Evolutionary conservation across 2,329 filamentous ascomycete species (phyloP), one percentile per base, ranked within the genome.

Genomic region (Daldinia eschscholtzii): DNA sequence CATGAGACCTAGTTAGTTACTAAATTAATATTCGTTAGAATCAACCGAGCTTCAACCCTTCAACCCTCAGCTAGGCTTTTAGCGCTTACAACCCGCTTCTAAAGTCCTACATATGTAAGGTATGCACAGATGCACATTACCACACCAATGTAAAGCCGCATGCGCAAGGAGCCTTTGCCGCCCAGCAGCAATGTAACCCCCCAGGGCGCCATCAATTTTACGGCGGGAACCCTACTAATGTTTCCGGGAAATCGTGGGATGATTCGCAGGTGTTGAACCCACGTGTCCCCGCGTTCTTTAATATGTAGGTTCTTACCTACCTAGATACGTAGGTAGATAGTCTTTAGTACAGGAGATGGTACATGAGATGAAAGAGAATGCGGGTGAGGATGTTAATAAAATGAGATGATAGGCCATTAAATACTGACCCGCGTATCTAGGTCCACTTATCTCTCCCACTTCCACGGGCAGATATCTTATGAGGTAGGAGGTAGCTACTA

Each of bases 131-230:
- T 30, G 53, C 53, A 39, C 20, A 30, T 20, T 41, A 41, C 39
- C 39, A 57, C 55, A 57, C 55, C 65, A 44, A 42, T 39, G 50
- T 55, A 44, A 57, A 60, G 68, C 50, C 57, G 61, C 63, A 65
- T 70, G 58, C 55, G 50, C 50, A 44, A 39, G 57, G 39, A 41
- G 61, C 58, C 60, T 63, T 71, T 71, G 53, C 70, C 70, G 70
- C 64, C 63, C 57, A 71, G 64, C 57, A 71, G 64, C 59, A 56
- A 70, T 71, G 70, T 57, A 67, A 71, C 70, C 70, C 69, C 61
- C 62, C 52, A 33, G 28, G 41, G 50, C 60, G 30, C 56, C 59
- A 64, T 64, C 57, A 53, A 59, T 57, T 48, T 52, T 63, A 60
- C 48, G 56, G 46, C 55, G 57, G 58, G 44, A 41, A 46, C 37